phyloP scores from a whole-genome alignment of 2,329 filamentous ascomycete species.

The Cercospora zeina region DNA sequence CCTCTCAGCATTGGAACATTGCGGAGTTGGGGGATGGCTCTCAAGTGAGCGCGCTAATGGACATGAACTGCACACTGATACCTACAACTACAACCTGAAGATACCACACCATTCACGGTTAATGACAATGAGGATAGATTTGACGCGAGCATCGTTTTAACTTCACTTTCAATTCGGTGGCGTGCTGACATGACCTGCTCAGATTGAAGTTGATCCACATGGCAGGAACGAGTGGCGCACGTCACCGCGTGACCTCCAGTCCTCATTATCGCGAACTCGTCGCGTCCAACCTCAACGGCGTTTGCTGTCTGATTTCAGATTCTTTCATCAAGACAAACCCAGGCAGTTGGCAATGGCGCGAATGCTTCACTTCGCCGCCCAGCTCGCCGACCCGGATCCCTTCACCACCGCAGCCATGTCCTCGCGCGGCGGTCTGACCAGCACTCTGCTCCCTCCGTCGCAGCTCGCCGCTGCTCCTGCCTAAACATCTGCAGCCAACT shows the following conservation, averaged over 20 bases:
- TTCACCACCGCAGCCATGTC: not conserved
- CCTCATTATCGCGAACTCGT: not conserved
- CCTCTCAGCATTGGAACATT: conserved; percentile 14
- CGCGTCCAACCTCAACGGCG: not conserved
- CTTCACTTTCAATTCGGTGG: not conserved
- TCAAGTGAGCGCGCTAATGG: conserved; percentile 66
- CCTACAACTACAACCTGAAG: not conserved
- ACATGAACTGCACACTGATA: conserved; percentile 52
- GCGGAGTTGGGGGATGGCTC: conserved; percentile 63
- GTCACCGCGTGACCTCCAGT: not conserved
- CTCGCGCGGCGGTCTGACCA: not conserved
- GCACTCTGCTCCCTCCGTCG: not conserved
- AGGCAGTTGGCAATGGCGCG: not conserved
- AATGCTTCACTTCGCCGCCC: not conserved
- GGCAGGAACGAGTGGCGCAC: not conserved
- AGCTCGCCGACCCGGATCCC: not conserved
- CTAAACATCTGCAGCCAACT: not conserved
- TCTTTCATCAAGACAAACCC: not conserved
- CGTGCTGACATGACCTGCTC: not conserved
- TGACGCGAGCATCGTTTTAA: not conserved
- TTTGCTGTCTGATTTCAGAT: not conserved
- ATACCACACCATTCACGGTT: conserved; percentile 42
- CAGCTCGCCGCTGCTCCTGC: not conserved
- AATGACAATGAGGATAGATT: conserved; percentile 47
- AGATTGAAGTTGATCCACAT: not conserved